phyloP scores from a whole-genome alignment of 1,284 basidiomycete species.

The Megacollybia platyphylla region DNA sequence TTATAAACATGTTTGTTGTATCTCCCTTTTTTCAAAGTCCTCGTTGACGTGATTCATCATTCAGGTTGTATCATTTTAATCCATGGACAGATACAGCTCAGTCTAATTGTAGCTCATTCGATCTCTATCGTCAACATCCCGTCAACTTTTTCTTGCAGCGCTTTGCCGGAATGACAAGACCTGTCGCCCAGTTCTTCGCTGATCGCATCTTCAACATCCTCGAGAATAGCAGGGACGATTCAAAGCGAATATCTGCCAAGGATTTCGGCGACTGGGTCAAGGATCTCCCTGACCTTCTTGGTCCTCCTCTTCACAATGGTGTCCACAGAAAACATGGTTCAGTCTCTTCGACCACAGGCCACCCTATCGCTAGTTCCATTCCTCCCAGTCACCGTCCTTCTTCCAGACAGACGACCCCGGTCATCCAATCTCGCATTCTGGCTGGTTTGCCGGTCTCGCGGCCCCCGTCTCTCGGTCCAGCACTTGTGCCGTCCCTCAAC shows the following conservation, averaged over 20 bases:
- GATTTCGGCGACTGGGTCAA: conserved; percentile 85
- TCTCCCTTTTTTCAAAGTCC: conserved; percentile 7
- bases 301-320: conserved; percentile 16
- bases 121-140: conserved; percentile 70
- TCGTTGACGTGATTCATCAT: conserved; percentile 7
- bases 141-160: conserved; percentile 79
- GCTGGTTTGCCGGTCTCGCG: conserved; percentile 21
- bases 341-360: conserved; percentile 44
- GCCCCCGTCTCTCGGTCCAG: conserved; percentile 43
- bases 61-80: conserved; percentile 92
- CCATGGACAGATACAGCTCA: conserved; percentile 92
- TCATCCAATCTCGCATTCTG: conserved; percentile 37
- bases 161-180: conserved; percentile 85
- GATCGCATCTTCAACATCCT: conserved; percentile 82
- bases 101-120: conserved; percentile 72
- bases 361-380: conserved; percentile 45
- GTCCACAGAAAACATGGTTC: conserved; percentile 41
- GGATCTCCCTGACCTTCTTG: conserved; percentile 65
- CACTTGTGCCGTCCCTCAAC: conserved; percentile 19
- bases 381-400: conserved; percentile 59
- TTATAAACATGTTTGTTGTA: conserved; percentile 81
- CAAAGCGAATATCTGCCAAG: conserved; percentile 59
- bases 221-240: conserved; percentile 34
- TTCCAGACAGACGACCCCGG: conserved; percentile 43
- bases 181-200: conserved; percentile 81